phyloP scores from a whole-genome alignment of 805 yeast species.

The Wickerhamomyces bisporus region DNA sequence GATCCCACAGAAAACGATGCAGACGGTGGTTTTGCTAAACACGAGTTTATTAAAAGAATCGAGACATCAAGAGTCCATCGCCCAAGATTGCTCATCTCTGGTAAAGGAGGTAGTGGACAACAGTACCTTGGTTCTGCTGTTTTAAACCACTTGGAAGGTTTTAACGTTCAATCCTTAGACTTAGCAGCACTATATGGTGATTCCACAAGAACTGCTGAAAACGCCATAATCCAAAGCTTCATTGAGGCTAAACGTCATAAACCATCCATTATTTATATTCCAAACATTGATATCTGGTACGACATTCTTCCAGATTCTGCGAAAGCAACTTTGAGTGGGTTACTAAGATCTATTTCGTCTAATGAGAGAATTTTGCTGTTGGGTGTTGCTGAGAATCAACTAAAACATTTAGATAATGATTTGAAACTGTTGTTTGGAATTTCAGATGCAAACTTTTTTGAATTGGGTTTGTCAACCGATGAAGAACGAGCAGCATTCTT shows the following conservation, averaged over 20 bases:
- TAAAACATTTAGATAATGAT: constrained; percentile 39
- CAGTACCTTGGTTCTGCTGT: constrained; percentile 80
- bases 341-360: constrained; percentile 62
- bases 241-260: constrained; percentile 85
- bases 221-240: constrained; percentile 75
- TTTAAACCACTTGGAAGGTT: constrained; percentile 79
- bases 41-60: constrained; percentile 49
- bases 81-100: constrained; percentile 75
- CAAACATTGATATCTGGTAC: constrained; percentile 76
- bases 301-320: constrained; percentile 64
- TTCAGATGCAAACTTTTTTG: constrained; percentile 41
- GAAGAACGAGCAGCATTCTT: constrained; percentile 56
- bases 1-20: constrained; percentile 50
- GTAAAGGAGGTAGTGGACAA: constrained; percentile 80
- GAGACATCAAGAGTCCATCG: constrained; percentile 64
- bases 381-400: constrained; percentile 57
- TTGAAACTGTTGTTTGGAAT: constrained; percentile 55
- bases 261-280: constrained; percentile 81
- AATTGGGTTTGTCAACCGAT: constrained; percentile 36
- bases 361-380: constrained; percentile 70
- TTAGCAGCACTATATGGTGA: constrained; percentile 74
- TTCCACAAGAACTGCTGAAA: constrained; percentile 75
- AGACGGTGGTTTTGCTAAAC: constrained; percentile 65
- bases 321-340: constrained; percentile 62
- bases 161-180: constrained; percentile 82